phyloP scores from a whole-genome alignment of 495 filamentous ascomycete species.

The Hypomontagnella submonticulosa region DNA sequence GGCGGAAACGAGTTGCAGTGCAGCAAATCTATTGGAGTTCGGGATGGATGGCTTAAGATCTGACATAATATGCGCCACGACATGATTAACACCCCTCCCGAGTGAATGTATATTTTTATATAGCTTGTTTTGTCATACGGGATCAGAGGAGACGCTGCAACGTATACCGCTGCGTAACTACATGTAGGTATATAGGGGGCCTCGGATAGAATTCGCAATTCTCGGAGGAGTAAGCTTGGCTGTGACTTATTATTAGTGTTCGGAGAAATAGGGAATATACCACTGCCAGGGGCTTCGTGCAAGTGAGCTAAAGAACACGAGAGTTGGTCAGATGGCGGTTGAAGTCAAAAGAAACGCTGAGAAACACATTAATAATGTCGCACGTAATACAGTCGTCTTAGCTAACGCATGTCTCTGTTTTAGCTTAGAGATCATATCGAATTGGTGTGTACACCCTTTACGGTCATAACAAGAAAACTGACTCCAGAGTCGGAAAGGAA shows the following conservation, averaged over 20 bases:
- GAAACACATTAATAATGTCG: constrained; percentile 29
- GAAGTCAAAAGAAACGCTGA: constrained; percentile 4
- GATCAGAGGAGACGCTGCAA: neutral
- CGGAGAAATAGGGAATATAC: neutral
- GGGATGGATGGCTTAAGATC: constrained; percentile 38
- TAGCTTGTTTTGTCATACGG: constrained; percentile 7
- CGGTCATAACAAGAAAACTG: constrained; percentile 20
- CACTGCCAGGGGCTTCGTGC: neutral
- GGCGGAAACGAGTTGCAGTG: constrained; percentile 32
- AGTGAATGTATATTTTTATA: constrained; percentile 4
- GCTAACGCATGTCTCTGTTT: constrained; percentile 22
- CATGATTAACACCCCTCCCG: constrained; percentile 14
- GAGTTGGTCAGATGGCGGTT: constrained; percentile 19
- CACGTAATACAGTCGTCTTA: constrained; percentile 21
- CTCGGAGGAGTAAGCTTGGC: constrained; percentile 1
- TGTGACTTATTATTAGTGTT: neutral
- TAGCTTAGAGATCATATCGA: neutral
- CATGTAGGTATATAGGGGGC: constrained; percentile 1
- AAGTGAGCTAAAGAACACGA: constrained; percentile 7
- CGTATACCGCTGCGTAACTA: neutral
- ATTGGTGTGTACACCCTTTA: constrained; percentile 35
- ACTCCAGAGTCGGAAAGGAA: constrained; percentile 14
- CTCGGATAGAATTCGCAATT: constrained; percentile 4
- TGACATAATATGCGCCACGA: constrained; percentile 42
- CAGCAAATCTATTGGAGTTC: constrained; percentile 34